These are phyloP conservation scores for Zalaria sp. DNA, from an alignment of 2,329 filamentous ascomycete species.

Conservation along the genomic window DNA sequence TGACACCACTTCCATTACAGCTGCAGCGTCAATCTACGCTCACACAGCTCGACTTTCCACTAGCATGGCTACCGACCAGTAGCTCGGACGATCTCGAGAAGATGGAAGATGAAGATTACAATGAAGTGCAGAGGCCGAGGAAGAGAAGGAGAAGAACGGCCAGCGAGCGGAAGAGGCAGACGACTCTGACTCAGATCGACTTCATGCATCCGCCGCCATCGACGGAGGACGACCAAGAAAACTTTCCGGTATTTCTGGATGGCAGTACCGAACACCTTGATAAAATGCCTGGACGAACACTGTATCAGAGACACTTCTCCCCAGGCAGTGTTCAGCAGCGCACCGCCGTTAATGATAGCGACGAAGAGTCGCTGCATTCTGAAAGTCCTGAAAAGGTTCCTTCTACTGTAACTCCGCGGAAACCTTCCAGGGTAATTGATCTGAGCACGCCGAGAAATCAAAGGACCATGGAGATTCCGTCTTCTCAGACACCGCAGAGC, in stretches of 20 bases:
- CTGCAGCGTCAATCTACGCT: neutral
- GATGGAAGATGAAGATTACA: slow-evolving; percentile 2
- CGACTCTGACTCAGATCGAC: slow-evolving; percentile 9
- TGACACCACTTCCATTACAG: neutral
- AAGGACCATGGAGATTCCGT: slow-evolving; percentile 11
- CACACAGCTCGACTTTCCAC: neutral
- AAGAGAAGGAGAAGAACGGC: slow-evolving; percentile 5
- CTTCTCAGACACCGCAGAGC: slow-evolving; percentile 12
- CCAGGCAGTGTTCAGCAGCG: no score
- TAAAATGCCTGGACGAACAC: no score
- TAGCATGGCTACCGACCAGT: neutral
- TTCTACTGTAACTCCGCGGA: neutral
- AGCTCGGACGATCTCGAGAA: neutral
- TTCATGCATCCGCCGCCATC: neutral
- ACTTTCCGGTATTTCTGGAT: neutral
- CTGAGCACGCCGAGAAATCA: slow-evolving; percentile 5
- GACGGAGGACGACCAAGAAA: neutral
- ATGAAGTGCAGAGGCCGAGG: neutral
- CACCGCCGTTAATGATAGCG: no score
- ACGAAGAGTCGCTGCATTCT: no score
- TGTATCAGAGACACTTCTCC: no score
- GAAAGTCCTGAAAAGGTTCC: neutral
- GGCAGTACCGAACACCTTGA: no score
- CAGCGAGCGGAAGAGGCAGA: slow-evolving; percentile 4
- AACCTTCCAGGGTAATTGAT: no score